phyloP scores from a whole-genome alignment of 192 early-diverging fungal species.

The Pilobolus umbonatus region DNA sequence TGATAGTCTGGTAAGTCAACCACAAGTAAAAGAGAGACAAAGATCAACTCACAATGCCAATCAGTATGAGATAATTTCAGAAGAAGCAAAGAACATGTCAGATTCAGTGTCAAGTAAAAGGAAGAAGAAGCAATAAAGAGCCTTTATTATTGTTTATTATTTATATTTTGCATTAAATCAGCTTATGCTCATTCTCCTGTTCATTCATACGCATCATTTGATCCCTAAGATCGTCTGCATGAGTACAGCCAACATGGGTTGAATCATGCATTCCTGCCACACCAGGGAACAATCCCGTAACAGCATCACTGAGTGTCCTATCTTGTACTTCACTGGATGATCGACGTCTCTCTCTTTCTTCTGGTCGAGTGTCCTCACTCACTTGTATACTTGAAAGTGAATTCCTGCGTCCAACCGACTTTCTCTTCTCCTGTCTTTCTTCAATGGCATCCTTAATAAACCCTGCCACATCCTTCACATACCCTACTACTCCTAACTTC shows the following conservation, averaged over 20 bases:
- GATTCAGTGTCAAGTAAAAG: background rate
- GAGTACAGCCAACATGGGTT: constrained; percentile 12
- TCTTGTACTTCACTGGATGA: background rate
- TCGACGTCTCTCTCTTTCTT: background rate
- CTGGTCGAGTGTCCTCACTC: background rate
- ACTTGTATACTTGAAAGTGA: background rate
- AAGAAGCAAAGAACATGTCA: background rate
- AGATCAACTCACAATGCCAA: background rate
- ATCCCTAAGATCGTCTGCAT: constrained; percentile 23
- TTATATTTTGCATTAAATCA: no score
- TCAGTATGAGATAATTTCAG: background rate
- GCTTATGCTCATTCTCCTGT: no score
- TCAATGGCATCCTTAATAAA: constrained; percentile 32
- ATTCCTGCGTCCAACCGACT: background rate
- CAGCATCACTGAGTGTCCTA: constrained; percentile 18
- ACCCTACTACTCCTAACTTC: constrained; percentile 34
- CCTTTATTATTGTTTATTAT: no score
- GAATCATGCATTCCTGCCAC: background rate
- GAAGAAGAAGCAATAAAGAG: background rate
- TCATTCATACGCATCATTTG: constrained; percentile 20
- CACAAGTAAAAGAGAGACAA: background rate
- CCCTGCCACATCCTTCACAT: constrained; percentile 37
- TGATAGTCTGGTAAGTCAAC: background rate
- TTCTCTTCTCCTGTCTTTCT: constrained; percentile 11
- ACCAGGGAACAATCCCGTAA: constrained; percentile 27